Evolutionary conservation across 805 yeast species (phyloP), one percentile per base, ranked within the genome.

Genomic region (Cyberlindnera euphorbiiphila): DNA sequence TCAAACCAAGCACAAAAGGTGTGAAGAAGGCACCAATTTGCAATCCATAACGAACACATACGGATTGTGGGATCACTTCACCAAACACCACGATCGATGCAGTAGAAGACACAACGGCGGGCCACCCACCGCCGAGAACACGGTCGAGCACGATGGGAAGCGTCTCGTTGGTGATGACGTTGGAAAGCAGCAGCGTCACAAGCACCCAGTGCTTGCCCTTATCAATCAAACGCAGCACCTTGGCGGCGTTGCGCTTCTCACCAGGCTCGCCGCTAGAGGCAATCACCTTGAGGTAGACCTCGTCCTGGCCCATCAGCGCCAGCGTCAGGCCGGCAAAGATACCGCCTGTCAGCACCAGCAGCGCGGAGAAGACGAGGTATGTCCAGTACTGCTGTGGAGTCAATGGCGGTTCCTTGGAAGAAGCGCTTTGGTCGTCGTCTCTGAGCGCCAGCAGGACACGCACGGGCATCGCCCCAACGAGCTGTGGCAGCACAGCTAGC

Each of bases 251-350:
- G 35, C 64, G 69, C 25, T 81, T 73, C 59, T 91, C 97, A 6
- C 56, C 48, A 2, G 69, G 59, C 11, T 81, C 79, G n/a, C 98
- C 98, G n/a, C 88, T 77, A 31, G 83, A 77, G 37, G 88, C 80
- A 44, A 91, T 82, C 10, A 91, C 98, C 61, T 86, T 91, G 44
- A 91, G 69, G 53, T 89, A 86, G 17, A 91, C 91, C 61, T 91
- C 98, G 60, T 91, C 98, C 61, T 91, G 98, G 49, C 98, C 98
- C 98, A 91, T 91, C 9, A 91, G 72, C 3, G 93, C 98, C 33
- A 91, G 68, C n/a, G 98, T 93, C 29, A 91, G 69, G 7, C 95
- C 95, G 5, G 95, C 95, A 69, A 86, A 86, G n/a, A 84, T 79
- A 49, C 95, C 95, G 41, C 95, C 95, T 4, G 83, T 66, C 24